Conservation (phyloP, 495 filamentous ascomycete species). For the Penicillium parvum region DNA sequence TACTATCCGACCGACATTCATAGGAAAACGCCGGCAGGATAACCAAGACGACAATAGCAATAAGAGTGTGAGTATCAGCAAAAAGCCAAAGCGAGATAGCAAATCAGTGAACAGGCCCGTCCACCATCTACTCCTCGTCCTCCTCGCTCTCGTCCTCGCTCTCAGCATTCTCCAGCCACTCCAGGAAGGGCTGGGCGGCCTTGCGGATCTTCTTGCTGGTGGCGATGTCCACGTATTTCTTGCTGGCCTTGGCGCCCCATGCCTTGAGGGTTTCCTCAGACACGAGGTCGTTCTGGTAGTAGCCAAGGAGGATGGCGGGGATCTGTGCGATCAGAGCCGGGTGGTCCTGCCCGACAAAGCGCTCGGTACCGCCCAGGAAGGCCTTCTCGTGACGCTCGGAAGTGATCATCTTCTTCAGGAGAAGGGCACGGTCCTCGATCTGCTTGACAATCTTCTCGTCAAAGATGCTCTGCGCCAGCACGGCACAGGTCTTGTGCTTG, state of each 20-base stretch:
- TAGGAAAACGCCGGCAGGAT: neutral
- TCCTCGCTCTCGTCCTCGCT: slow-evolving; percentile 73
- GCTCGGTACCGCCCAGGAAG: slow-evolving; percentile 93
- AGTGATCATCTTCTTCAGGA: slow-evolving; percentile 89
- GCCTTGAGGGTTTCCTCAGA: slow-evolving; percentile 81
- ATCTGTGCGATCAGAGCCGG: slow-evolving; percentile 73
- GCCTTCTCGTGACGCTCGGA: slow-evolving; percentile 94
- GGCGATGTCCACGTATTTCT: slow-evolving; percentile 88
- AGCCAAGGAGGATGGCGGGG: slow-evolving; percentile 76
- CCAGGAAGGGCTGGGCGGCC: slow-evolving; percentile 86
- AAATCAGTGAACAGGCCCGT: neutral
- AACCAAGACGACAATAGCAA: slow-evolving; percentile 4
- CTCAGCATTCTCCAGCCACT: slow-evolving; percentile 89
- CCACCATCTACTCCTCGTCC: slow-evolving; percentile 34
- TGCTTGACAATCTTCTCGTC: slow-evolving; percentile 85
- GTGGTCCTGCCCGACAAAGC: slow-evolving; percentile 79
- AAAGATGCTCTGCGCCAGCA: slow-evolving; percentile 91
- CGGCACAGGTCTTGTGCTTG: slow-evolving; percentile 91
- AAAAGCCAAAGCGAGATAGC: neutral
- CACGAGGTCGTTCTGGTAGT: slow-evolving; percentile 84
- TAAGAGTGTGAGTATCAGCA: slow-evolving; percentile 1
- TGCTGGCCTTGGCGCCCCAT: slow-evolving; percentile 92
- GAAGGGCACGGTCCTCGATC: slow-evolving; percentile 69
- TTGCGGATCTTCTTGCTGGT: slow-evolving; percentile 96
- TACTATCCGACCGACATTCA: neutral